Base-by-base conservation (phyloP, 1,284 basidiomycete species). In the Sanghuangporus weigelae region DNA sequence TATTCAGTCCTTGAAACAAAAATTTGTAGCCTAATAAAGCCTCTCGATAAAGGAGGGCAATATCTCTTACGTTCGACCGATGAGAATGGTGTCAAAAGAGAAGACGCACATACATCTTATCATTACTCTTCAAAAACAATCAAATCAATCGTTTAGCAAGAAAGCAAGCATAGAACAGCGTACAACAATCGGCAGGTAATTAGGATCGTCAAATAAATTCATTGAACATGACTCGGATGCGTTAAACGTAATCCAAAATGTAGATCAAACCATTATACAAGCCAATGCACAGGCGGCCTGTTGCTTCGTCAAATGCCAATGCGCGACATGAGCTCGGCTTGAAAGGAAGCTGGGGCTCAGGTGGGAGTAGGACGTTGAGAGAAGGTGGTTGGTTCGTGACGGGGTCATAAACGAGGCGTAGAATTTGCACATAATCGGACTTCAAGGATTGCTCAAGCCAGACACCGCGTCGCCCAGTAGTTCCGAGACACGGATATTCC, bases 391-490 rank as follows among this genome's bases (percentile, higher is more conserved):
- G 53, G 35, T 14, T 31, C n/a, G 44, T 50, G 44, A 14, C 21
- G 14, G 46, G 50, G 31, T 60, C 59, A 23, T 39, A 60, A 35
- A 54, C 59, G 23, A 60, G 23, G 31, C 59, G 59, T 31, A 51
- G 36, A 16, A 60, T 16, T 21, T 60, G 59, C 16, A 62, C 62
- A 44, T 66, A 63, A 48, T 63, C 65, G 12, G 65, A 63, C 31
- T 66, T 63, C 35, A 66, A 49, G 7, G 61, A 63, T 36, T 63
- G 65, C 51, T 66, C 65, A 35, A 66, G 51, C 65, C 65, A 66
- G 23, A 66, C 65, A 49, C 57, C 65, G 6, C 65, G 65, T 48
- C 65, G 57, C 21, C 65, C 65, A 8, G 57, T 66, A n/a, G 65
- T 50, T 16, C 65, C 65, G 35, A 66, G 57, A 38, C 46, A 31